Base-by-base conservation (phyloP, 2,329 filamentous ascomycete genomes). In the Aspergillus tamarii region DNA sequence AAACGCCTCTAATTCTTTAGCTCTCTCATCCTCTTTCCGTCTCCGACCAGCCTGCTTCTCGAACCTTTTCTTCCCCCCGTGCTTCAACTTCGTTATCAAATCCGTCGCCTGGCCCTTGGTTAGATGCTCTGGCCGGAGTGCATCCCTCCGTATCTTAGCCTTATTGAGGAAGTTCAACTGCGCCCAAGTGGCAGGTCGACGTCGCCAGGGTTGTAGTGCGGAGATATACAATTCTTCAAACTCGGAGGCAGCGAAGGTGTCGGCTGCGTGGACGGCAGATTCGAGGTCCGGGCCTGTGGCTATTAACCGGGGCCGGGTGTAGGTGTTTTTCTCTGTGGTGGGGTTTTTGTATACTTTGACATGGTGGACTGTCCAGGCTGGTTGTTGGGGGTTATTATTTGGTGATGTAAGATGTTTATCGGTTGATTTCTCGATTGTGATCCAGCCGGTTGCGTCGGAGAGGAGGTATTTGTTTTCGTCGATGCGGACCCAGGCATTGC, bases 61-160 rank as follows among this genome's bases (percentile, higher is more conserved):
- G 85, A 93, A 80, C 80, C 87, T 66, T 79, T 91, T 76, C 82
- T 87, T 83, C 1, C 91, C 92, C 0, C 94, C 94, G 74, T 95
- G 91, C 76, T 90, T 94, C 65, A 97, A 74, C 77, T 96, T 96
- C 9, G 92, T 96, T 67, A 98, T 96, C 90, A 96, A 94, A 75
- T 97, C 94, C 5, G 85, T 85, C 5, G 93, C 94, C 74, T 88
- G 88, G 9, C 94, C 94, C 73, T 94, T 95, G 16, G 86, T 93
- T 63, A 96, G 71, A 32, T 88, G 84, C 28, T 52, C 61, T 4
- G 60, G 34, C 3, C 41, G 54, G 10, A 72, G 65, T 26, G 58
- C 61, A 26, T 64, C 67, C 11, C 70, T 52, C 8, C 71, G 67
- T 34, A 76, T 67, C 1, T 65, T 69, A 21, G 73, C 66, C 61